Conservation (phyloP, 2,329 filamentous ascomycete genomes). For the Aulographum hederae region DNA sequence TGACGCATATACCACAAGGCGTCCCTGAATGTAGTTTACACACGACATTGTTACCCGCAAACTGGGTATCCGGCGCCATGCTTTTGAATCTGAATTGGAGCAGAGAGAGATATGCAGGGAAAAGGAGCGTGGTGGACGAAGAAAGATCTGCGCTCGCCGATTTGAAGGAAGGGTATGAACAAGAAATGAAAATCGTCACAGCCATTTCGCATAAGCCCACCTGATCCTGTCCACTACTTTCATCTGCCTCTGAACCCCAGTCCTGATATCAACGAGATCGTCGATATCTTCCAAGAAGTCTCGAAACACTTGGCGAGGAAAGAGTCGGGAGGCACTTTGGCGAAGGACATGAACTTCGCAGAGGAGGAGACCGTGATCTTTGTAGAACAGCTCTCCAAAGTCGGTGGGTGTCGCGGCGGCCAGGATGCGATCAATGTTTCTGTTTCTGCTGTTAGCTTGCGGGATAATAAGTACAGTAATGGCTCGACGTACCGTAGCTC, state of each 20-base stretch:
- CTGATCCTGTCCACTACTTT: conserved; percentile 67
- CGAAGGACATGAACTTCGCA: conserved; percentile 79
- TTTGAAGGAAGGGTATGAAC: too few relatives aligned
- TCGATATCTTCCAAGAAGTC: conserved; percentile 82
- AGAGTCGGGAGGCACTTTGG: conserved; percentile 43
- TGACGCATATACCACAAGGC: too few relatives aligned
- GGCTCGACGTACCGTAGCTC: conserved; percentile 52
- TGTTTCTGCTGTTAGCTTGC: conserved; percentile 8
- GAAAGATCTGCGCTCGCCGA: too few relatives aligned
- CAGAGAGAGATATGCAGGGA: too few relatives aligned
- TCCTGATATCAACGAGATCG: conserved; percentile 64
- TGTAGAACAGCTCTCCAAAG: conserved; percentile 66
- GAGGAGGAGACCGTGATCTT: conserved; percentile 76
- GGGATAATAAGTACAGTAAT: background rate
- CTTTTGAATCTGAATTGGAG: too few relatives aligned
- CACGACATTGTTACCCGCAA: too few relatives aligned
- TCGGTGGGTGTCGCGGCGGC: conserved; percentile 37
- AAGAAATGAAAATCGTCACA: too few relatives aligned
- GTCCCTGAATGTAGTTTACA: too few relatives aligned
- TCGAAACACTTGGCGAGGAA: conserved; percentile 57
- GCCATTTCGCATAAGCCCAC: conserved; percentile 78
- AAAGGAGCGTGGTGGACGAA: too few relatives aligned
- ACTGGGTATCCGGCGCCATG: too few relatives aligned
- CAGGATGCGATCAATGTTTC: conserved; percentile 60
- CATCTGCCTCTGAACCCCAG: conserved; percentile 59